phyloP scores from a whole-genome alignment of 2,329 filamentous ascomycete species.

The Fusarium sp. region DNA sequence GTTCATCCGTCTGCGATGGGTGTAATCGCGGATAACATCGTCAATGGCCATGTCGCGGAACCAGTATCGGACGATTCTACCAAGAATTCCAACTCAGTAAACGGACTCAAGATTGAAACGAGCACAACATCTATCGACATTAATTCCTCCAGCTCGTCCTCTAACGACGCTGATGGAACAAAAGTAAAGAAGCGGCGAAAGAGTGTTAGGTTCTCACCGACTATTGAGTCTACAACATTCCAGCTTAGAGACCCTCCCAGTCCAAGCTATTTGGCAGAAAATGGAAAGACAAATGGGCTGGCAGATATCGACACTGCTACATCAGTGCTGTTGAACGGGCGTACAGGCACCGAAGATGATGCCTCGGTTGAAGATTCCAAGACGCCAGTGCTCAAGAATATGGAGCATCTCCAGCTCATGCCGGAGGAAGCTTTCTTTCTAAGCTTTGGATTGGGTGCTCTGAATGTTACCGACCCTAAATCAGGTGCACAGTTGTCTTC shows the following conservation, averaged over 20 bases:
- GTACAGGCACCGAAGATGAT: neutral
- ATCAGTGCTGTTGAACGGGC: constrained; percentile 13
- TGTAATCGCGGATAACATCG: constrained; percentile 15
- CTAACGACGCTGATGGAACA: constrained; percentile 34
- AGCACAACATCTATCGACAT: constrained; percentile 19
- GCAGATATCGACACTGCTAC: constrained; percentile 25
- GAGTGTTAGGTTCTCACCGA: constrained; percentile 76
- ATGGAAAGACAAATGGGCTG: constrained; percentile 20
- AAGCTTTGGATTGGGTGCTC: constrained; percentile 79
- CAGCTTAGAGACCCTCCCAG: constrained; percentile 63
- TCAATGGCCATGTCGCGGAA: constrained; percentile 4
- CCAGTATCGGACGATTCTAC: neutral
- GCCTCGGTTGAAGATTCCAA: neutral
- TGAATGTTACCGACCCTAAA: constrained; percentile 68
- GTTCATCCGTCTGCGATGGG: constrained; percentile 11
- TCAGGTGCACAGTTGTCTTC: constrained; percentile 61
- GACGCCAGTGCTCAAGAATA: constrained; percentile 54
- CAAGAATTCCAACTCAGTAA: neutral
- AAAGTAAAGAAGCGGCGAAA: constrained; percentile 61
- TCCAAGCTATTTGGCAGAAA: constrained; percentile 50
- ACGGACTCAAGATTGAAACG: neutral
- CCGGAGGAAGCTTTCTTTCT: constrained; percentile 94
- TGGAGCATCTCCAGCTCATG: constrained; percentile 91
- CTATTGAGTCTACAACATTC: constrained; percentile 73
- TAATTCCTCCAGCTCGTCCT: constrained; percentile 29